Percentiles rank a stretch among this genome's conserved stretches.
These are phyloP conservation scores for Stylosanthes scabra DNA, from an alignment of 331 rosid genomes.

Conservation along the genomic window DNA sequence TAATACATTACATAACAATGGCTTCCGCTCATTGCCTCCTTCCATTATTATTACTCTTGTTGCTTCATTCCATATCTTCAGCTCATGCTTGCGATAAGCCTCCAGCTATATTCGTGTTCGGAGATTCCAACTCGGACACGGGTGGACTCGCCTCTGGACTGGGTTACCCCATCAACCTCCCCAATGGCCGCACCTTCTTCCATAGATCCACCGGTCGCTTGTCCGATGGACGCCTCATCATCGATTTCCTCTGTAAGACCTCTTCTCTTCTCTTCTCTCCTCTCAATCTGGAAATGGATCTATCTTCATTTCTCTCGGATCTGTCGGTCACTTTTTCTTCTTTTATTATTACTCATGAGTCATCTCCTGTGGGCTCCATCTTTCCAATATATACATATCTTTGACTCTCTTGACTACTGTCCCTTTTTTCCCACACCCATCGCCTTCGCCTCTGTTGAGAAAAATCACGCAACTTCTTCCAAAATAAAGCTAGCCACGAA, in stretches of 20 bases:
- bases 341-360: not conserved
- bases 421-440: not conserved
- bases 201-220: conserved; percentile 83
- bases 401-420: not conserved
- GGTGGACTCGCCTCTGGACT: conserved; percentile 90
- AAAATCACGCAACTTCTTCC: not conserved
- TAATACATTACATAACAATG: not conserved
- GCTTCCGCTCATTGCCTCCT: conserved; percentile 13
- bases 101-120: conserved; percentile 68
- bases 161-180: conserved; percentile 73
- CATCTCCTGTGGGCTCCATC: conserved; percentile 9
- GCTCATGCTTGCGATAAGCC: conserved; percentile 37
- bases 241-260: conserved; percentile 75
- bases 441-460: not conserved
- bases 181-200: conserved; percentile 84
- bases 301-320: not conserved
- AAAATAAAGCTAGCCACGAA: no score
- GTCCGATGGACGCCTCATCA: conserved; percentile 79
- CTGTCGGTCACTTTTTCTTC: not conserved
- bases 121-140: conserved; percentile 95
- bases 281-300: no score
- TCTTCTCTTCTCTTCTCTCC: not conserved
- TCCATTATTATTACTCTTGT: not conserved
- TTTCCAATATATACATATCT: not conserved
- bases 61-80: not conserved